Evolutionary conservation across 2,329 filamentous ascomycete genomes (phyloP).

Genomic region (Penicillium janthinellum): DNA sequence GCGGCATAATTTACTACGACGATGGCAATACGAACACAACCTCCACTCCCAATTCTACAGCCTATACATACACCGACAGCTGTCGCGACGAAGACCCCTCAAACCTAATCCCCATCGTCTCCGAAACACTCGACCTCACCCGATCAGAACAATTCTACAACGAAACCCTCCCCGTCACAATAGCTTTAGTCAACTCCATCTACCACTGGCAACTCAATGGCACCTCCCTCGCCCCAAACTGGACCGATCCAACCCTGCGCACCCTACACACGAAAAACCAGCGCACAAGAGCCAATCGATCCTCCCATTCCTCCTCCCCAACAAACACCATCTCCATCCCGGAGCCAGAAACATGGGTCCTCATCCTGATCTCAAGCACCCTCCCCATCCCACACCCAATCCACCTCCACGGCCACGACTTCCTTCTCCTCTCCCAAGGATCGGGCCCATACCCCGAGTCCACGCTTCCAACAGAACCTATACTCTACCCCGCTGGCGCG

Average conservation of each 20-base stretch:
- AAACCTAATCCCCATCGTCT: slow-evolving; percentile 28
- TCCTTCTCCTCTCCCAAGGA: slow-evolving; percentile 7
- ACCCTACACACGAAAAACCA: background rate
- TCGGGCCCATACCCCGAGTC: background rate
- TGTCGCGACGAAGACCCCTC: slow-evolving; percentile 33
- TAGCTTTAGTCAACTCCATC: slow-evolving; percentile 14
- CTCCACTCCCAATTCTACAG: slow-evolving; percentile 12
- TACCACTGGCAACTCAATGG: slow-evolving; percentile 52
- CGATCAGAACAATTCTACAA: slow-evolving; percentile 17
- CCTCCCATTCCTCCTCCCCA: background rate
- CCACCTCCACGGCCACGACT: slow-evolving; percentile 14
- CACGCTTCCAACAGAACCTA: background rate
- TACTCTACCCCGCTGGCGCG: background rate
- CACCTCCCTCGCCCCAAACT: slow-evolving; percentile 35
- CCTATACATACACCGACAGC: slow-evolving; percentile 21
- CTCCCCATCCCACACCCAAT: slow-evolving; percentile 10
- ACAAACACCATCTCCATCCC: slow-evolving; percentile 4
- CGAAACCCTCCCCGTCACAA: slow-evolving; percentile 15
- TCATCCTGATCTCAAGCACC: slow-evolving; percentile 9
- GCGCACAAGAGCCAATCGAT: no score
- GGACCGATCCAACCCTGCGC: slow-evolving; percentile 13
- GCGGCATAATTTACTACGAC: slow-evolving; percentile 51
- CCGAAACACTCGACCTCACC: slow-evolving; percentile 12
- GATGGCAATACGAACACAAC: background rate
- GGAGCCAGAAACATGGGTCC: slow-evolving; percentile 3